phyloP scores from a whole-genome alignment of 2,329 filamentous ascomycete species.

The Microdochium trichocladiopsis region DNA sequence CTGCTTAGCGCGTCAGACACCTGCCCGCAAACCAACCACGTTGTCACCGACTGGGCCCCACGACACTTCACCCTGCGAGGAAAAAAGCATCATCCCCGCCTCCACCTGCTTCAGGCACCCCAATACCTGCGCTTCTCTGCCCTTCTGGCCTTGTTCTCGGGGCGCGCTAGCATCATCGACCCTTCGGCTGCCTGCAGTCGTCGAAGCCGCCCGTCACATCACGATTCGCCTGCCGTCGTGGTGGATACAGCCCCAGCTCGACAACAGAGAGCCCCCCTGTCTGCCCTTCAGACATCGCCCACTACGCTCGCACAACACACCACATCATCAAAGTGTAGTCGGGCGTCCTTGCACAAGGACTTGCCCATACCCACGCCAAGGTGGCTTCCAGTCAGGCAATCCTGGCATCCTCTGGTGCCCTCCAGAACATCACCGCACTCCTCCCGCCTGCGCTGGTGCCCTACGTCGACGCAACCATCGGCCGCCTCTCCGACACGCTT shows the following conservation, averaged over 20 bases:
- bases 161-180: background rate
- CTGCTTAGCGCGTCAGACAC: too few species aligned
- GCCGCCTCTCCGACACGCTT: constrained; percentile 39
- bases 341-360: constrained; percentile 32
- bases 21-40: background rate
- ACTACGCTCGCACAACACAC: constrained; percentile 3
- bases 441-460: constrained; percentile 37
- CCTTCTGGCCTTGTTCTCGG: background rate
- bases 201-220: background rate
- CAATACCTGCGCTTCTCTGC: background rate
- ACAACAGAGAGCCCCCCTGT: background rate
- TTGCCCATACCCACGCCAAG: constrained; percentile 36
- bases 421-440: constrained; percentile 49
- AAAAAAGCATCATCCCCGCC: background rate
- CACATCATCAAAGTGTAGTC: constrained; percentile 10
- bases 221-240: background rate
- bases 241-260: background rate
- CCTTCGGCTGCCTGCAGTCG: background rate
- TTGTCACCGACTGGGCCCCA: background rate
- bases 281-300: constrained; percentile 1
- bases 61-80: background rate
- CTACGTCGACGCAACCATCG: constrained; percentile 47
- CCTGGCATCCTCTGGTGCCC: constrained; percentile 57
- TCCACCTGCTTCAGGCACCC: background rate
- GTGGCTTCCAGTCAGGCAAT: constrained; percentile 53